Base-by-base conservation (phyloP, 331 rosid genomes). In the Spiraea crenata region DNA sequence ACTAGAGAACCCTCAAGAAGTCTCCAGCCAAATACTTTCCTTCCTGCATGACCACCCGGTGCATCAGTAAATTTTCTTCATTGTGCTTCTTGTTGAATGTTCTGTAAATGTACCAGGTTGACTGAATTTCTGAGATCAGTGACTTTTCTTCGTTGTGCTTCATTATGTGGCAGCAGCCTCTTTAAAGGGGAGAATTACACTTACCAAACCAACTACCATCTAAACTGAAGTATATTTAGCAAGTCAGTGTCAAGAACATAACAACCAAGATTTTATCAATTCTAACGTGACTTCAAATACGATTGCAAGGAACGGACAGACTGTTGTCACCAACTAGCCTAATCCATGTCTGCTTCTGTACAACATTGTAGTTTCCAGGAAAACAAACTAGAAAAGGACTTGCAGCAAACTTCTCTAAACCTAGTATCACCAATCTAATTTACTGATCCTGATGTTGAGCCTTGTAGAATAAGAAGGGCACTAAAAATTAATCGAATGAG, bases 1-100 rank as follows among this genome's bases (percentile, higher is more conserved):
- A 6, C 69, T 65, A 71, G 82, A 77, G 77, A 77, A 77, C 49
- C 77, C 67, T 59, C 74, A 77, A 72, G 57, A 72, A 72, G 73
- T 77, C 74, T 58, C 74, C 69, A 41, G 62, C 42, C 70, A 77
- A 42, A 72, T 77, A 40, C 73, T 77, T 57, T 72, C 74, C 55
- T 77, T 77, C 77, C 77, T 77, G 64, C 70, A 44, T 17, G 16
- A 42, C 65, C 77, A 78, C n/a, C 75, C 77, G 7, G 50, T 11
- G 20, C 67, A 39, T 57, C 40, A 47, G 40, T 57, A 42, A 65
- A 66, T 63, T 51, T 56, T 3, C 12, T 25, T 55, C 35, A 58
- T 42, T 37, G 45, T 37, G 64, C 11, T 58, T 58, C 19, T 58
- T 5, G 4, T 6, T 58, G 9, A 58, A 58, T 37, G 31, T 25